These are phyloP conservation scores for Corynascus novoguineensis DNA, from an alignment of 495 filamentous ascomycete species.

Conservation along the genomic window DNA sequence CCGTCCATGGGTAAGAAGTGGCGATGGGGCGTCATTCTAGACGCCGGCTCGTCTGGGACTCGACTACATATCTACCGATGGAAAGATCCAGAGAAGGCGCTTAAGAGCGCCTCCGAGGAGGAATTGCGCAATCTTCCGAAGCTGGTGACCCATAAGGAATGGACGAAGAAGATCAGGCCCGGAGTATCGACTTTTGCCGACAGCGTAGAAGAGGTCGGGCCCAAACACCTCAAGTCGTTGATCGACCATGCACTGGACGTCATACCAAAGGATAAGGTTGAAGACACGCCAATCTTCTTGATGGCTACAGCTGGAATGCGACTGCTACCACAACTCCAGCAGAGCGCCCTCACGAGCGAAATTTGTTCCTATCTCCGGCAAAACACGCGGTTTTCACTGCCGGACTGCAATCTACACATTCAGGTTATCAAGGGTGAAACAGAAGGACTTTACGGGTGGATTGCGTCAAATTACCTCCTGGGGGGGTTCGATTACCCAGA, in stretches of 20 bases:
- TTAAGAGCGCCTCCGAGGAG: conserved; percentile 51
- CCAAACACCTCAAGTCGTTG: conserved; percentile 70
- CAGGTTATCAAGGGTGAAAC: conserved; percentile 97
- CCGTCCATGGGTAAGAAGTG: conserved; percentile 15
- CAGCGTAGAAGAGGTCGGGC: conserved; percentile 67
- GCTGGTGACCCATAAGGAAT: conserved; percentile 74
- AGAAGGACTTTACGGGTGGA: conserved; percentile 97
- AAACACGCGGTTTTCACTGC: conserved; percentile 77
- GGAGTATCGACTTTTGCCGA: conserved; percentile 88
- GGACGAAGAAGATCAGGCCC: conserved; percentile 89
- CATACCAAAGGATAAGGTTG: conserved; percentile 71
- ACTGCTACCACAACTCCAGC: conserved; percentile 68
- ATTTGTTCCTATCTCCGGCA: conserved; percentile 78
- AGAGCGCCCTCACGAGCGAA: conserved; percentile 63
- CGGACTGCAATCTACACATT: conserved; percentile 85
- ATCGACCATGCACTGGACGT: conserved; percentile 77
- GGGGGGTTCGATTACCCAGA: conserved; percentile 85
- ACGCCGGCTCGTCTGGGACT: conserved; percentile 70
- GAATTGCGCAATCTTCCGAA: conserved; percentile 68
- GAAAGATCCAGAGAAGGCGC: conserved; percentile 67
- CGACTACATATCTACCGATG: conserved; percentile 91
- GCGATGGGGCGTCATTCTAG: conserved; percentile 57
- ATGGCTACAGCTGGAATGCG: conserved; percentile 98
- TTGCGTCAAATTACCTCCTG: conserved; percentile 94
- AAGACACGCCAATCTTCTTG: conserved; percentile 86